Evolutionary conservation across 495 filamentous ascomycete genomes (phyloP).

Genomic region (Xylaria scruposa): DNA sequence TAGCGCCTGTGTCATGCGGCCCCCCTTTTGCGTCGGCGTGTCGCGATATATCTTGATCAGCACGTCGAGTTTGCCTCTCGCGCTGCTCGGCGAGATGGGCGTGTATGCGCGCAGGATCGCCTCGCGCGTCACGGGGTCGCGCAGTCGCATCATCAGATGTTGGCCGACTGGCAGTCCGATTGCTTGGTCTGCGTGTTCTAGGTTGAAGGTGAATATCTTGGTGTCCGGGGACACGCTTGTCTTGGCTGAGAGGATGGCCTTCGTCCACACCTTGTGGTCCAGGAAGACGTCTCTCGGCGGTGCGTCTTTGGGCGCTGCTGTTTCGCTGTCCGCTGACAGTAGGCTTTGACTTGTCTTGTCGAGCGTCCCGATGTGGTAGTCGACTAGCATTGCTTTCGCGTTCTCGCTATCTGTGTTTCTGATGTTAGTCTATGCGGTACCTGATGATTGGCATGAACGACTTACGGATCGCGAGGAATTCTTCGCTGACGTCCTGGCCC

Average conservation of each 20-base stretch:
- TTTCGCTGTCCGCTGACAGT: conserved; percentile 47
- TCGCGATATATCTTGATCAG: conserved; percentile 89
- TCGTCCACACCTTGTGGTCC: conserved; percentile 72
- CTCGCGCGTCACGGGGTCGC: conserved; percentile 70
- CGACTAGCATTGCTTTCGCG: conserved; percentile 89
- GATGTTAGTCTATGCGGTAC: neutral
- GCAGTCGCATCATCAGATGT: conserved; percentile 86
- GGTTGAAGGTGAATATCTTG: conserved; percentile 79
- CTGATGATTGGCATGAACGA: conserved; percentile 22
- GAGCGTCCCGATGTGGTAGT: conserved; percentile 86
- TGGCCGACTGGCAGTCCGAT: conserved; percentile 87
- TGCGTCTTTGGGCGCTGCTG: conserved; percentile 20
- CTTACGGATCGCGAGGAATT: conserved; percentile 95
- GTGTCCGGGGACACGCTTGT: conserved; percentile 78
- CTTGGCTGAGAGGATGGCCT: conserved; percentile 70
- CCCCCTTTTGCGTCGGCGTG: conserved; percentile 63
- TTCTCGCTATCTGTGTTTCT: conserved; percentile 77
- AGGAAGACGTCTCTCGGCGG: conserved; percentile 68
- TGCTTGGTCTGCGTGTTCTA: conserved; percentile 73
- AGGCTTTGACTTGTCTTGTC: conserved; percentile 61
- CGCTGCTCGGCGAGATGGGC: conserved; percentile 71
- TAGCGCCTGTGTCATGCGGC: conserved; percentile 85
- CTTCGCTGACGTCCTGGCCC: conserved; percentile 85
- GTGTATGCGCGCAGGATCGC: conserved; percentile 89
- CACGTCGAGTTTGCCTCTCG: conserved; percentile 71